These are phyloP conservation scores for Lasiosphaeria hispida DNA, from an alignment of 495 filamentous ascomycete genomes.

Conservation along the genomic window DNA sequence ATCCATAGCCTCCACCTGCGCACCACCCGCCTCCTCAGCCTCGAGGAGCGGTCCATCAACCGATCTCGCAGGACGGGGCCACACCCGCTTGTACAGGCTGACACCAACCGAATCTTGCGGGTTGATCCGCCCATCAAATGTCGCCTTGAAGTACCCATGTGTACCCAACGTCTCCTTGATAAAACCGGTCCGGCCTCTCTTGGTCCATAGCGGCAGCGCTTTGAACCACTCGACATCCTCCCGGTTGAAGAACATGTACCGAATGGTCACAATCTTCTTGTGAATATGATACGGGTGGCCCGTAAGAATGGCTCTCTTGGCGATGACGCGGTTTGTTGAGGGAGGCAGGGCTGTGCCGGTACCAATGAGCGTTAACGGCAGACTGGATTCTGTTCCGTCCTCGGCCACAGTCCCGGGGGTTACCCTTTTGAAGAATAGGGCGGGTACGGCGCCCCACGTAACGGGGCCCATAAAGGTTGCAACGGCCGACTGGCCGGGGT, in stretches of 20 bases:
- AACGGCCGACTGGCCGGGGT: conserved; percentile 86
- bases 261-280: conserved; percentile 90
- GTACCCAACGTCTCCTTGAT: conserved; percentile 94
- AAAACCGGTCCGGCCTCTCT: conserved; percentile 78
- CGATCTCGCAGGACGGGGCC: conserved; percentile 65
- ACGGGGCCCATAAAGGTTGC: conserved; percentile 87
- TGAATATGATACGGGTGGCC: conserved; percentile 98
- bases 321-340: conserved; percentile 75
- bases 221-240: conserved; percentile 98
- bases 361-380: conserved; percentile 66
- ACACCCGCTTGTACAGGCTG: conserved; percentile 90
- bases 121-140: conserved; percentile 92
- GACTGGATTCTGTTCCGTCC: conserved; percentile 25
- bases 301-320: conserved; percentile 90
- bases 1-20: conserved; percentile 39
- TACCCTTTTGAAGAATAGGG: conserved; percentile 74
- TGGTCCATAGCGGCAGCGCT: conserved; percentile 91
- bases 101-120: conserved; percentile 91
- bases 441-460: conserved; percentile 87
- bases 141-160: conserved; percentile 98
- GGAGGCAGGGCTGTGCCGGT: conserved; percentile 83
- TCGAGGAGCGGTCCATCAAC: conserved; percentile 43
- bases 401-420: conserved; percentile 28
- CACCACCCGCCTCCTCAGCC: conserved; percentile 15
- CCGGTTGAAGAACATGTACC: conserved; percentile 99